Evolutionary conservation across 495 filamentous ascomycete species (phyloP).

Genomic region (Aspergillus sparsus): DNA sequence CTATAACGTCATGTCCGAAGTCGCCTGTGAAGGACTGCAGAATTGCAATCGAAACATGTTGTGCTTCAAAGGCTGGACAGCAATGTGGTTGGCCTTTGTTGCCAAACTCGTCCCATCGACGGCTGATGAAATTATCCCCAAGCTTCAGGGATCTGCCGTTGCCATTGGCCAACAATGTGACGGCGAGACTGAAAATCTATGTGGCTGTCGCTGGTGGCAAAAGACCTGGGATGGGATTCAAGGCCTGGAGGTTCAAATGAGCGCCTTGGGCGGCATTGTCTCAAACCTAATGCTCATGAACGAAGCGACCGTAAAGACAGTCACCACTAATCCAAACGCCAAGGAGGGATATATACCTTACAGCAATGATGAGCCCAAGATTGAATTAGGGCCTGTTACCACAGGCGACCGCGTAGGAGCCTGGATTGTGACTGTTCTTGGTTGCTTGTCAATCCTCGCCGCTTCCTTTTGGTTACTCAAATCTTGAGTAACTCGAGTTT

Average conservation of each 20-base stretch:
- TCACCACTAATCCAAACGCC: slow-evolving; percentile 24
- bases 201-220: slow-evolving; percentile 69
- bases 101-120: slow-evolving; percentile 63
- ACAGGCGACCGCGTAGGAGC: slow-evolving; percentile 63
- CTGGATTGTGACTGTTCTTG: slow-evolving; percentile 61
- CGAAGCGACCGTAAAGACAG: slow-evolving; percentile 15
- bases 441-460: too few relatives aligned
- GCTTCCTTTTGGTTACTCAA: too few relatives aligned
- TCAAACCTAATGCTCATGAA: slow-evolving; percentile 26
- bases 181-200: slow-evolving; percentile 58
- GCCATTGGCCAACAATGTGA: slow-evolving; percentile 67
- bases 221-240: slow-evolving; percentile 61
- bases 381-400: slow-evolving; percentile 38
- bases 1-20: slow-evolving; percentile 59
- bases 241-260: slow-evolving; percentile 52
- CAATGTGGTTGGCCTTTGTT: slow-evolving; percentile 72
- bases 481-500: too few relatives aligned
- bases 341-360: slow-evolving; percentile 27
- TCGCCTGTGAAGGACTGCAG: slow-evolving; percentile 65
- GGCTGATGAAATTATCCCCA: slow-evolving; percentile 56
- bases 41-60: slow-evolving; percentile 69
- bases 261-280: slow-evolving; percentile 57
- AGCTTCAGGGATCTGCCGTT: slow-evolving; percentile 59
- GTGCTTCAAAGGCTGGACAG: slow-evolving; percentile 74
- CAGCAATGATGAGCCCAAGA: slow-evolving; percentile 23